Evolutionary conservation across 495 filamentous ascomycete species (phyloP).

Genomic region (Aspergillus kassunensis): DNA sequence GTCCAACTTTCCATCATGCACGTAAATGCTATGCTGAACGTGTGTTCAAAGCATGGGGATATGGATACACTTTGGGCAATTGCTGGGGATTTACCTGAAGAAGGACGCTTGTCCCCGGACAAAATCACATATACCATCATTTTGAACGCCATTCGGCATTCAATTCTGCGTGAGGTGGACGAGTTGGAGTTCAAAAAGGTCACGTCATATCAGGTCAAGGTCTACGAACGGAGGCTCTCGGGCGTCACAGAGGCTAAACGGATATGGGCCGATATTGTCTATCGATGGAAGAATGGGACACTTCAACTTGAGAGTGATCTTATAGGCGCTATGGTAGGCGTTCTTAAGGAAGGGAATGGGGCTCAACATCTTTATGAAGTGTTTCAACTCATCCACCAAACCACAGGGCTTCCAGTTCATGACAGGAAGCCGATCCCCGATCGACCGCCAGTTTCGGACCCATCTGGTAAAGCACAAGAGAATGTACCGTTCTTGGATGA

Average conservation of each 20-base stretch:
- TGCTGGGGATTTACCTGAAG: constrained; percentile 58
- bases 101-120: constrained; percentile 58
- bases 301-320: constrained; percentile 69
- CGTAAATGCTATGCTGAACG: constrained; percentile 77
- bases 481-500: constrained; percentile 36
- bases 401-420: constrained; percentile 61
- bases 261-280: constrained; percentile 76
- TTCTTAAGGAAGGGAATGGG: constrained; percentile 58
- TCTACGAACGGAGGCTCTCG: constrained; percentile 25
- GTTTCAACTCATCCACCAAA: constrained; percentile 68
- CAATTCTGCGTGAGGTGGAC: constrained; percentile 24
- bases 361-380: constrained; percentile 63
- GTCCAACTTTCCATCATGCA: constrained; percentile 71
- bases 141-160: constrained; percentile 60
- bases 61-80: constrained; percentile 74
- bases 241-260: constrained; percentile 56
- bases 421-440: constrained; percentile 19
- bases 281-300: constrained; percentile 65
- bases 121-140: constrained; percentile 74
- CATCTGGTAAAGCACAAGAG: not conserved
- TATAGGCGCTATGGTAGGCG: constrained; percentile 68
- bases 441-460: not conserved
- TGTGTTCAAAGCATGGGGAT: constrained; percentile 66
- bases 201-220: too few species aligned
- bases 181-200: too few species aligned